Conservation (phyloP, 2,329 filamentous ascomycete species). For the Elsinoe necatrix region DNA sequence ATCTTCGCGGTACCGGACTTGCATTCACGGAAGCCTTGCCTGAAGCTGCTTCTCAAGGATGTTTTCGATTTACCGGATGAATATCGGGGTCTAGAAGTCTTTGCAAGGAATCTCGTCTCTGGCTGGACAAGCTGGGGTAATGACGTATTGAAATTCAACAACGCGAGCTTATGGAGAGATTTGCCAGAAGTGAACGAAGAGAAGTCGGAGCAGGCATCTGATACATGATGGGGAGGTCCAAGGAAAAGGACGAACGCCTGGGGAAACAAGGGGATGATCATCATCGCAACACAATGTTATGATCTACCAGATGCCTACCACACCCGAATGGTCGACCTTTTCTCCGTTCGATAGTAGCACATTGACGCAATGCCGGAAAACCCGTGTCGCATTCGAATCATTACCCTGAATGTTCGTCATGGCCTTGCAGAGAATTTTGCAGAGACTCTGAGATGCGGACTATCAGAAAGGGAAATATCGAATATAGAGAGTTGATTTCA, state of each 20-base stretch:
- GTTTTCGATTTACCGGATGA: conserved; percentile 39
- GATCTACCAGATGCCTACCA: neutral
- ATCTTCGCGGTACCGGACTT: conserved; percentile 64
- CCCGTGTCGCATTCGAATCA: neutral
- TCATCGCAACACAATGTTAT: neutral
- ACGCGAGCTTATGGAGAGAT: conserved; percentile 42
- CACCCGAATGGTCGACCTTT: neutral
- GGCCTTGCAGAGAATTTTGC: neutral
- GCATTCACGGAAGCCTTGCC: conserved; percentile 69
- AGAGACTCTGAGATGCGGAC: neutral
- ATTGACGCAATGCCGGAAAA: neutral
- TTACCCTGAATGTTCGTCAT: neutral
- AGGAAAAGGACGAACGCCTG: neutral
- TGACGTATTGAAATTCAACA: conserved; percentile 63
- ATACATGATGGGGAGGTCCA: neutral
- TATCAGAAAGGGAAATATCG: neutral
- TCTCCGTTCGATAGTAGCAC: neutral
- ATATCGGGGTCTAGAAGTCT: conserved; percentile 62
- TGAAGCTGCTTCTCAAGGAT: conserved; percentile 52
- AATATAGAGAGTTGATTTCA: neutral
- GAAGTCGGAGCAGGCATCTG: neutral
- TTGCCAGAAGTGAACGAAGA: neutral
- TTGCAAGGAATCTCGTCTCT: conserved; percentile 63
- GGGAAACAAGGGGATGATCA: neutral
- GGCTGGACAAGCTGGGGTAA: conserved; percentile 77